These are phyloP conservation scores for Calonectria crousiana DNA, from an alignment of 2,329 filamentous ascomycete genomes.

Conservation along the genomic window DNA sequence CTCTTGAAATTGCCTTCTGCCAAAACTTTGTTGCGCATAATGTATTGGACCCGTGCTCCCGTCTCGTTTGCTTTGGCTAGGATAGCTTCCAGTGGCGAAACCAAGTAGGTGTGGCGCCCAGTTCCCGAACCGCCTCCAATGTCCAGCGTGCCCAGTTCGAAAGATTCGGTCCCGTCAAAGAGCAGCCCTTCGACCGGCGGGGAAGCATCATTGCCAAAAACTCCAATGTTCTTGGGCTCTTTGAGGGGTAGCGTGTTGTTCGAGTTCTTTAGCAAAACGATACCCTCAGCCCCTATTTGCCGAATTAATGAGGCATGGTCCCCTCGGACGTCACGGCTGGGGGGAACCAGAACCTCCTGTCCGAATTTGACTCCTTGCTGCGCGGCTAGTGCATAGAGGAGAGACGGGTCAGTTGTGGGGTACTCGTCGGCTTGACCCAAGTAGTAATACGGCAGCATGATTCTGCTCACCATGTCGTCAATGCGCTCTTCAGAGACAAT, in stretches of 20 bases:
- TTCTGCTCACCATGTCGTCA: conserved; percentile 35
- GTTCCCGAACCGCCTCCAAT: conserved; percentile 70
- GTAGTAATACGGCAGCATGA: conserved; percentile 67
- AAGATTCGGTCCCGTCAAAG: neutral
- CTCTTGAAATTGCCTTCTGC: conserved; percentile 52
- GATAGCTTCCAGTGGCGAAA: conserved; percentile 67
- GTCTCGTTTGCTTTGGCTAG: conserved; percentile 58
- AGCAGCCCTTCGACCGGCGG: neutral
- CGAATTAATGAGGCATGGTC: conserved; percentile 48
- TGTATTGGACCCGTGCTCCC: conserved; percentile 57
- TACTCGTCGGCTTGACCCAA: conserved; percentile 62
- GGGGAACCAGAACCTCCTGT: neutral
- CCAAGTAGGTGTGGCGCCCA: conserved; percentile 63
- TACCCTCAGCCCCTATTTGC: conserved; percentile 51
- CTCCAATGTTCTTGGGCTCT: conserved; percentile 54
- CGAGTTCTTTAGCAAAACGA: conserved; percentile 49
- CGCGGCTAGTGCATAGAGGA: neutral
- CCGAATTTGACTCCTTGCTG: conserved; percentile 1
- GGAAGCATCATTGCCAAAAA: conserved; percentile 21
- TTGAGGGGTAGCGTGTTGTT: conserved; percentile 70
- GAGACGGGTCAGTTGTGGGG: conserved; percentile 38
- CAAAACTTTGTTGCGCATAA: conserved; percentile 58
- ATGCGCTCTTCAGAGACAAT: conserved; percentile 52
- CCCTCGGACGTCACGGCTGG: conserved; percentile 46
- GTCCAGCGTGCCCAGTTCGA: conserved; percentile 53